phyloP scores from a whole-genome alignment of 2,329 filamentous ascomycete species.

The Fusarium tanahbumbuense region DNA sequence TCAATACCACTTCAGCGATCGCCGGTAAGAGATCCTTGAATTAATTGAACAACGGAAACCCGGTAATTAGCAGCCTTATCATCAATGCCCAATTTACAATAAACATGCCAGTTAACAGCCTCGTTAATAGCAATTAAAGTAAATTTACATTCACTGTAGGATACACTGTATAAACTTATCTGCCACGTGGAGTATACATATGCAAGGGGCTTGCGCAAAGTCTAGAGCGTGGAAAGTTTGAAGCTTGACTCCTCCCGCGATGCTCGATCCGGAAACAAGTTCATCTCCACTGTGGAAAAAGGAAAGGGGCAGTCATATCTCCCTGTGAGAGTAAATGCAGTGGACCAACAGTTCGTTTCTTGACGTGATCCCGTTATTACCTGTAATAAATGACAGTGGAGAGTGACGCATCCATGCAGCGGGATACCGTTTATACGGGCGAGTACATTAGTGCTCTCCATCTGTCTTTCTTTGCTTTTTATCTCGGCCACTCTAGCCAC shows the following conservation, averaged over 20 bases:
- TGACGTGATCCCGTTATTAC: background rate
- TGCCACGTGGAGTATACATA: constrained; percentile 40
- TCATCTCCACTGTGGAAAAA: background rate
- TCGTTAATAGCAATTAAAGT: too few species aligned
- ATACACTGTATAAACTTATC: constrained; percentile 9
- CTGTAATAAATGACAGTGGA: background rate
- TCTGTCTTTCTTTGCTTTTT: constrained; percentile 9
- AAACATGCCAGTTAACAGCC: background rate
- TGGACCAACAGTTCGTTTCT: background rate
- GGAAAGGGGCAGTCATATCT: background rate
- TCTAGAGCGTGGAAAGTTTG: background rate
- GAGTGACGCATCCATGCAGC: constrained; percentile 4
- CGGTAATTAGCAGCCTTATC: background rate
- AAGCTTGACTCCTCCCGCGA: background rate
- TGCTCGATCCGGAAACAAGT: constrained; percentile 21
- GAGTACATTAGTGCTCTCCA: background rate
- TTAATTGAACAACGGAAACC: background rate
- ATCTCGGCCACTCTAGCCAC: too few species aligned
- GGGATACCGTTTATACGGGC: background rate
- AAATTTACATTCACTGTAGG: too few species aligned
- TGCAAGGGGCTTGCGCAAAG: constrained; percentile 34
- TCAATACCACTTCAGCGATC: background rate
- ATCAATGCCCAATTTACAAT: background rate
- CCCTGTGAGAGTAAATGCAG: background rate
- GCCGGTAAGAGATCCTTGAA: background rate